Evolutionary conservation across 352 stramenopile species (phyloP), one percentile per base, ranked within the genome.

Genomic region (Elongisporangium senticosum): DNA sequence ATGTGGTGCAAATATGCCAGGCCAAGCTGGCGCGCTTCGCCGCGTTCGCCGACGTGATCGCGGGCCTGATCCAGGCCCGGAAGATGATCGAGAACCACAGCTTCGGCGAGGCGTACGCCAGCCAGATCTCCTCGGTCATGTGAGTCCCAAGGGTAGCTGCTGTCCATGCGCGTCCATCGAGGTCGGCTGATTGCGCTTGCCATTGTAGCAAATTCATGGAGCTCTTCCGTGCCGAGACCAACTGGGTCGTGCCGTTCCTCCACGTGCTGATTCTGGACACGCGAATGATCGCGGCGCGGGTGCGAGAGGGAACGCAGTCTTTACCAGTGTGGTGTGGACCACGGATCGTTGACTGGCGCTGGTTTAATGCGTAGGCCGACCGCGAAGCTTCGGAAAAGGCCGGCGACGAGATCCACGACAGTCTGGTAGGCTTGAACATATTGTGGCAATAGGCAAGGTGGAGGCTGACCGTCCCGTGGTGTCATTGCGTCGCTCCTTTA

Each of bases 181-280:
- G 21, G 40, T 15, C 21, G 40, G 11, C 55, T 56, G 21, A 37
- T 24, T 14, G 11, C 20, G n/a, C n/a, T n/a, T 50, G 55, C 20
- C 40, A 49, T 50, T 61, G 51, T 49, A 90, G 80, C 51, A 93
- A 95, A 58, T 92, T 95, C 48, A 92, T 95, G 78, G 83, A 92
- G 67, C 68, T 95, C 39, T 92, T 93, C 65, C 70, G 83, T 14
- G 80, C 73, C 40, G 82, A 93, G 68, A 91, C 79, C 51, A 93
- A 91, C 67, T 95, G 86, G 86, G 75, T 95, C 56, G 77, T 92
- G 63, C 83, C 86, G 14, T 83, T 93, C 56, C 69, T 95, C 43
- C 83, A 95, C 57, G 82, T 83, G 23, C 59, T 95, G 28, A 88
- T 87, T 52, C 73, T 91, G 54, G 86, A 95, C 60, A 90, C 83